These are phyloP conservation scores for Boletus semigastroideus DNA, from an alignment of 1,284 basidiomycete genomes.

Conservation along the genomic window DNA sequence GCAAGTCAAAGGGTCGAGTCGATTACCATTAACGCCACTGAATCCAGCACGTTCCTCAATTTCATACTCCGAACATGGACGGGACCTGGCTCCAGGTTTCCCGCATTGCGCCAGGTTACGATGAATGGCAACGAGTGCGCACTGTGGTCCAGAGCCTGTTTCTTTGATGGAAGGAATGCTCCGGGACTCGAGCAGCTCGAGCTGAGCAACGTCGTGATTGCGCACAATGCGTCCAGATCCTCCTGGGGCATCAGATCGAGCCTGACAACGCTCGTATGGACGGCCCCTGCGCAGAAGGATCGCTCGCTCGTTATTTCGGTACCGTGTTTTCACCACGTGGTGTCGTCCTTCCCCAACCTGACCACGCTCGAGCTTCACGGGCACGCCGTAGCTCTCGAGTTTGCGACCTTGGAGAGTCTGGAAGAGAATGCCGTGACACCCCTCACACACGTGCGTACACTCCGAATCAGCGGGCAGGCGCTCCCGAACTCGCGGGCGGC, in stretches of 20 bases:
- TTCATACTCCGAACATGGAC: conserved; percentile 21
- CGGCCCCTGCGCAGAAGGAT: conserved; percentile 10
- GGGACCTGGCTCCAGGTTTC: conserved; percentile 11
- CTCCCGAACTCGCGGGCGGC: conserved; percentile 15
- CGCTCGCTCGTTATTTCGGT: conserved; percentile 16
- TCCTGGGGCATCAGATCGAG: conserved; percentile 13
- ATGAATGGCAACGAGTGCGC: conserved; percentile 19
- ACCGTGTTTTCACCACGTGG: conserved; percentile 18
- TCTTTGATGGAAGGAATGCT: conserved; percentile 20
- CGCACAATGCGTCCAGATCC: conserved; percentile 6
- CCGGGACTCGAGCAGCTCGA: conserved; percentile 16
- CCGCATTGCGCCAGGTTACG: conserved; percentile 3
- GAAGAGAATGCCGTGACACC: conserved; percentile 5
- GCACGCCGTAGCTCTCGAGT: conserved; percentile 14
- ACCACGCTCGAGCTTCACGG: conserved; percentile 19
- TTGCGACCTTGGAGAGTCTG: conserved; percentile 3
- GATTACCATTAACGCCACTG: conserved; percentile 13
- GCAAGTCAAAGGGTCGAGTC: conserved; percentile 17
- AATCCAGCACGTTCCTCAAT: conserved; percentile 16
- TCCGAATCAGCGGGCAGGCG: conserved; percentile 12
- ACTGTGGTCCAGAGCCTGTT: conserved; percentile 20
- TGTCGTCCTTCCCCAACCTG: conserved; percentile 23
- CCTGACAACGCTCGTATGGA: conserved; percentile 25
- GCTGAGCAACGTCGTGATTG: conserved; percentile 19
- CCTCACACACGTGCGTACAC: conserved; percentile 14